phyloP scores from a whole-genome alignment of 148 eudicot species.

The Heliosperma pusillum region DNA sequence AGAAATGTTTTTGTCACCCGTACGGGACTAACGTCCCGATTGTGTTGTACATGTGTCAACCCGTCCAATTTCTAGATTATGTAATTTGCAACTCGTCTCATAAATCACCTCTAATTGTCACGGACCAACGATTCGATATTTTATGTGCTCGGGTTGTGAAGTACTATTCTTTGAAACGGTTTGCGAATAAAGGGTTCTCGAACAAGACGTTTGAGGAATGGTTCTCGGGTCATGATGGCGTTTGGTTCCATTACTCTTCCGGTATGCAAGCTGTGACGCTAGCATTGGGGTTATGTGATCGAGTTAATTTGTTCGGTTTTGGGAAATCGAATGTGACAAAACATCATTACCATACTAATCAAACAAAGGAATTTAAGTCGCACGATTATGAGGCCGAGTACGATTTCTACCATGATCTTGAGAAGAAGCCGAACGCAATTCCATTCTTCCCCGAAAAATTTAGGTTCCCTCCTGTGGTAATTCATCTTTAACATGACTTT shows the following conservation, averaged over 20 bases:
- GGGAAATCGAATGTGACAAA: constrained; percentile 61
- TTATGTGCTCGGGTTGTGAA: constrained; percentile 69
- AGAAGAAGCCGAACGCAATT: constrained; percentile 47
- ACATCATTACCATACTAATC: constrained; percentile 90
- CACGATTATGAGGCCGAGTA: constrained; percentile 92
- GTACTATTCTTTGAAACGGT: constrained; percentile 76
- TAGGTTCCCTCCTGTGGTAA: constrained; percentile 66
- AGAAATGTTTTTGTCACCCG: constrained; percentile 73
- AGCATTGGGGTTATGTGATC: constrained; percentile 75
- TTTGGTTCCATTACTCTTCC: constrained; percentile 76
- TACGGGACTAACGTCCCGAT: constrained; percentile 67
- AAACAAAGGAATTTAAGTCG: constrained; percentile 62
- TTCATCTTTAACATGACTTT: constrained; percentile 42
- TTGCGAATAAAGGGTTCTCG: constrained; percentile 30
- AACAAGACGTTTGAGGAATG: constrained; percentile 52
- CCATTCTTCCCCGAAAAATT: constrained; percentile 66
- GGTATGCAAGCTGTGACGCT: constrained; percentile 93
- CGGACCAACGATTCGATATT: constrained; percentile 59
- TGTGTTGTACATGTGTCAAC: constrained; percentile 86
- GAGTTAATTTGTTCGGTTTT: constrained; percentile 72
- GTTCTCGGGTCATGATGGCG: constrained; percentile 55
- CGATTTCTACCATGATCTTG: constrained; percentile 64
- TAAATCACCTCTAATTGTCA: constrained; percentile 59
- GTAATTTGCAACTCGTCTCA: constrained; percentile 64
- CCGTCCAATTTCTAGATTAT: constrained; percentile 75